Conservation (phyloP, 345 rosid genomes). For the Eucalyptus sideroxylon region DNA sequence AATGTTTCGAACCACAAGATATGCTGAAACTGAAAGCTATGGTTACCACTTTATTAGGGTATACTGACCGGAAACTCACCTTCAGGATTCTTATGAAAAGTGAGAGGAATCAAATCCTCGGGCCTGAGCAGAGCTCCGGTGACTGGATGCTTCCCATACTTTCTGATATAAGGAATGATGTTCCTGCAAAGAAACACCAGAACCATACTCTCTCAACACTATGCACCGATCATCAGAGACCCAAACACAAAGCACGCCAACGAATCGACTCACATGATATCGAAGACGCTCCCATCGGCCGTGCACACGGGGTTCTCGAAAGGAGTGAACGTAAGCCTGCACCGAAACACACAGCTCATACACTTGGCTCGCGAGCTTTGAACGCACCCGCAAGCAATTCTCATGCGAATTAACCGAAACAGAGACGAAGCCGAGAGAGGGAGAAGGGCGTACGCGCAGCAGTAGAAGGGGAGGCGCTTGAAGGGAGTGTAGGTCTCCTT, state of each 20-base stretch:
- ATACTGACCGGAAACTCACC: conserved; percentile 20
- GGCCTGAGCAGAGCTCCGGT: conserved; percentile 64
- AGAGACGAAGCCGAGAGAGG: not conserved
- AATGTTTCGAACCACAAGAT: not conserved
- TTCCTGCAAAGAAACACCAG: conserved; percentile 27
- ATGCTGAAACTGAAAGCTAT: not conserved
- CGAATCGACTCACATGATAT: conserved; percentile 46
- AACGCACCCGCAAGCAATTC: not conserved
- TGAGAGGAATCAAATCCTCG: conserved; percentile 63
- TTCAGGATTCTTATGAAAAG: conserved; percentile 77
- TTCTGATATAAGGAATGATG: conserved; percentile 73
- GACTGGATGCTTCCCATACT: conserved; percentile 83
- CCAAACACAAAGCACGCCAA: not conserved
- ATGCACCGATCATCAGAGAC: not conserved
- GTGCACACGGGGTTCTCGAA: conserved; percentile 76
- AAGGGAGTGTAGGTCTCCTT: conserved; percentile 64
- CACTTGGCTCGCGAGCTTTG: not conserved
- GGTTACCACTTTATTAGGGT: not conserved
- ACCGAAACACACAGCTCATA: not conserved
- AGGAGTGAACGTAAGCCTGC: conserved; percentile 89
- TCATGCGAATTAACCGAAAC: not conserved
- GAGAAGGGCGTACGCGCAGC: conserved; percentile 74
- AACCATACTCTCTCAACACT: not conserved
- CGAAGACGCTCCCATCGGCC: conserved; percentile 76
- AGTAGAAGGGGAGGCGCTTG: conserved; percentile 91